These are phyloP conservation scores for Dimocarpus longan DNA, from an alignment of 345 rosid species.

Conservation along the genomic window DNA sequence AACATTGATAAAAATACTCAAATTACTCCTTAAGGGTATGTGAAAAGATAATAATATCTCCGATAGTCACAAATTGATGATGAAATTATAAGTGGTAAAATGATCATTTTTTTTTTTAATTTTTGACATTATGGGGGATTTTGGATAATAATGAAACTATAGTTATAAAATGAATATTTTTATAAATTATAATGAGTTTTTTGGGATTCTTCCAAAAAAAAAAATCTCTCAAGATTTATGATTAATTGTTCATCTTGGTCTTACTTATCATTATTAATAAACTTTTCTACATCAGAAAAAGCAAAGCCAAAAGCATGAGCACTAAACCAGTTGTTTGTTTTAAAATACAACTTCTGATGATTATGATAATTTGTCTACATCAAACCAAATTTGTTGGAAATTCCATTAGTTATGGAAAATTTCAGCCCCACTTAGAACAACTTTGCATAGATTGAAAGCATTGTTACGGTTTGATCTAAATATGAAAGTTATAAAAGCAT, in stretches of 20 bases:
- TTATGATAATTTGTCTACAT: neutral
- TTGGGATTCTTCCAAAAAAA: too few species aligned
- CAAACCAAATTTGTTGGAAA: neutral
- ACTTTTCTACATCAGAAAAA: constrained; percentile 21
- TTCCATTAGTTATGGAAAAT: constrained; percentile 1
- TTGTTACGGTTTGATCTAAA: constrained; percentile 11
- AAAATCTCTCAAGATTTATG: constrained; percentile 23
- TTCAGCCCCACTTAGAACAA: constrained; percentile 27
- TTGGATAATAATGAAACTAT: too few species aligned
- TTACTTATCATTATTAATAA: constrained; percentile 28
- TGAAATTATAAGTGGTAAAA: too few species aligned
- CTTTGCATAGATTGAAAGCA: constrained; percentile 7
- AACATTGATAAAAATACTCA: too few species aligned
- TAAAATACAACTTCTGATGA: constrained; percentile 5
- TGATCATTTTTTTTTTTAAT: too few species aligned
- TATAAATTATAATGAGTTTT: too few species aligned
- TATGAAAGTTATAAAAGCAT: constrained; percentile 1
- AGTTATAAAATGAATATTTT: too few species aligned
- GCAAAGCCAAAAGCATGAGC: constrained; percentile 23
- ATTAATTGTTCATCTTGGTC: constrained; percentile 28
- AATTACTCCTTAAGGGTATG: too few species aligned
- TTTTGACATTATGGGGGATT: too few species aligned
- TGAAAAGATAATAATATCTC: too few species aligned
- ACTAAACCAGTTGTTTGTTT: neutral
- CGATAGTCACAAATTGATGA: too few species aligned